Conservation (phyloP, 768 basidiomycete genomes). For the Lactarius sanguifluus region DNA sequence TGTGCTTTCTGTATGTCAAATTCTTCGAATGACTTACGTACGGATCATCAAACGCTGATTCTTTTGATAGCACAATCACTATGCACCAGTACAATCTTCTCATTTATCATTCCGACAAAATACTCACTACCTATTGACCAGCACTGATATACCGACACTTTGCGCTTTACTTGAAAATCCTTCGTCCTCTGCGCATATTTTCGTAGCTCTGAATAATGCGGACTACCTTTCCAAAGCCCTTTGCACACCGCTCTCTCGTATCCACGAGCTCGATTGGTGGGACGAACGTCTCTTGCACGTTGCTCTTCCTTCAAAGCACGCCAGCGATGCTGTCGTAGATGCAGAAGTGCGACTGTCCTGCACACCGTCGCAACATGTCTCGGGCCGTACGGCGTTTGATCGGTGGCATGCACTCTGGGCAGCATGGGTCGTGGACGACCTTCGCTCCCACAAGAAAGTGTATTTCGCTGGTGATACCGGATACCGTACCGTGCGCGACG, state of each 20-base stretch:
- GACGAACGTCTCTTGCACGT: conserved; percentile 34
- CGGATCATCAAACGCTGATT: background rate
- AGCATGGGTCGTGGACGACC: conserved; percentile 61
- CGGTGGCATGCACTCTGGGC: conserved; percentile 62
- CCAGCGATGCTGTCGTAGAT: conserved; percentile 9
- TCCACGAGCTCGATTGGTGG: conserved; percentile 56
- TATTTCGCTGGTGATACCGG: conserved; percentile 76
- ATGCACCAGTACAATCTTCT: conserved; percentile 37
- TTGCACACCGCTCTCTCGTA: conserved; percentile 35
- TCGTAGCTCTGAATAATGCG: conserved; percentile 48
- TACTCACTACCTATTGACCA: conserved; percentile 3
- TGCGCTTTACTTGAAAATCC: conserved; percentile 32
- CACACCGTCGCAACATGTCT: conserved; percentile 66
- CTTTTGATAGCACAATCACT: conserved; percentile 39
- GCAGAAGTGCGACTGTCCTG: conserved; percentile 50
- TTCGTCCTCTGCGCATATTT: conserved; percentile 40
- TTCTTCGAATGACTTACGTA: background rate
- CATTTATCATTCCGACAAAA: too few species aligned
- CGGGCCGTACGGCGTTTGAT: conserved; percentile 51
- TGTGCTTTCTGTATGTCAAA: conserved; percentile 44
- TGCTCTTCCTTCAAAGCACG: conserved; percentile 30
- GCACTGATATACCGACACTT: conserved; percentile 40
- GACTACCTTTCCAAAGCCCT: conserved; percentile 36
- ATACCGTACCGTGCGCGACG: conserved; percentile 49
- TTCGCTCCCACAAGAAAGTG: conserved; percentile 48